A percentile compares a stretch with the other conserved stretches of the same genome.
These are phyloP conservation scores for Castanea mollissima DNA, from an alignment of 306 rosid species.

Conservation along the genomic window DNA sequence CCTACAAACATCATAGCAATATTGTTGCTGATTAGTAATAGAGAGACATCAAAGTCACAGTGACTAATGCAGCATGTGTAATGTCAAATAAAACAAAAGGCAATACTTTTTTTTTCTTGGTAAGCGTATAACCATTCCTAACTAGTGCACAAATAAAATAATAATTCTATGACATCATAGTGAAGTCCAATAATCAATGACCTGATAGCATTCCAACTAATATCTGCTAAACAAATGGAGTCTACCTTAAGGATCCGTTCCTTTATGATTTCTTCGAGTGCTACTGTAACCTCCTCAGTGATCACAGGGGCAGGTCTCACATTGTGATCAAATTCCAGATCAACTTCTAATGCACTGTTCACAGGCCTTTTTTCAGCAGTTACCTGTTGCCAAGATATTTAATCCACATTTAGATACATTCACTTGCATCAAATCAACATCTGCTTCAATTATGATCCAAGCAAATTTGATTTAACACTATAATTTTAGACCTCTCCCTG, in stretches of 20 bases:
- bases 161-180: conserved; percentile 5
- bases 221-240: conserved; percentile 20
- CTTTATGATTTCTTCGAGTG: conserved; percentile 76
- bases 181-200: background rate
- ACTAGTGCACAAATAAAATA: background rate
- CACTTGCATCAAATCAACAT: background rate
- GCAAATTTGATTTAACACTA: background rate
- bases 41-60: background rate
- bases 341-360: conserved; percentile 86
- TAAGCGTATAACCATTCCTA: background rate
- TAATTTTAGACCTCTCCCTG: conserved; percentile 64
- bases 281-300: conserved; percentile 82
- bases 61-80: background rate
- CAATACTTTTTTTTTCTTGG: background rate
- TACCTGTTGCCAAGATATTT: conserved; percentile 47
- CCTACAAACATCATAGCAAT: conserved; percentile 46
- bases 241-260: conserved; percentile 77
- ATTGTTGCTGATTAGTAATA: background rate
- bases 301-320: conserved; percentile 84
- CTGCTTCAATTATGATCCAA: background rate
- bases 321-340: conserved; percentile 88
- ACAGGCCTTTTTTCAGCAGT: conserved; percentile 81
- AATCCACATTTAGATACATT: conserved; percentile 1
- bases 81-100: background rate
- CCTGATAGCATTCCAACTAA: background rate